phyloP scores from a whole-genome alignment of 257 asterid species.

The Coffea eugenioides region DNA sequence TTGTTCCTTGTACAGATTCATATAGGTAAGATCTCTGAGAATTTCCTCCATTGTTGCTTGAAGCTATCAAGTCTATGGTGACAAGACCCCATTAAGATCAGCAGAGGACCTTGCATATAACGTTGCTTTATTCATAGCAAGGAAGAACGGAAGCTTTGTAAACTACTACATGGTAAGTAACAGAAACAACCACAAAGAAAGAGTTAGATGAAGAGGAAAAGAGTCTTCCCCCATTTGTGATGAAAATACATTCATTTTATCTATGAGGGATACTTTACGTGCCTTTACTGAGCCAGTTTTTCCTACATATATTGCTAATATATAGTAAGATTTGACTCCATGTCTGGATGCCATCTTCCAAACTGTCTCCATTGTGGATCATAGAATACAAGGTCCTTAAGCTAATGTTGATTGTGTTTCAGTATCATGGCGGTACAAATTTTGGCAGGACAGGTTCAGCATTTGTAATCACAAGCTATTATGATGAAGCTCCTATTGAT shows the following conservation, averaged over 20 bases:
- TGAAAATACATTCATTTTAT: no score
- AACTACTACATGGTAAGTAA: conserved; percentile 82
- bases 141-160: conserved; percentile 78
- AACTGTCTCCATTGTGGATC: background rate
- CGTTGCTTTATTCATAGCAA: conserved; percentile 66
- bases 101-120: conserved; percentile 72
- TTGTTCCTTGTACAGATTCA: background rate
- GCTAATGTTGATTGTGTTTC: background rate
- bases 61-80: conserved; percentile 73
- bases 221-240: no score
- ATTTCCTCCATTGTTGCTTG: conserved; percentile 3
- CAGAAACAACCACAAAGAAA: background rate
- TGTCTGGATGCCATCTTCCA: no score
- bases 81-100: conserved; percentile 42
- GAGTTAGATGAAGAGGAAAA: no score
- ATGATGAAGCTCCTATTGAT: conserved; percentile 83
- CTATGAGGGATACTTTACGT: no score
- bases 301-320: background rate
- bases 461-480: conserved; percentile 55
- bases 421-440: conserved; percentile 92
- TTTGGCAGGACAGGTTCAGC: conserved; percentile 67
- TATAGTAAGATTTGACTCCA: no score
- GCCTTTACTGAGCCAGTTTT: background rate
- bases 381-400: background rate
- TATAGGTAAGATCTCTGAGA: background rate